Conservation (phyloP, 148 eudicot species). For the Persicaria tinctoria region DNA sequence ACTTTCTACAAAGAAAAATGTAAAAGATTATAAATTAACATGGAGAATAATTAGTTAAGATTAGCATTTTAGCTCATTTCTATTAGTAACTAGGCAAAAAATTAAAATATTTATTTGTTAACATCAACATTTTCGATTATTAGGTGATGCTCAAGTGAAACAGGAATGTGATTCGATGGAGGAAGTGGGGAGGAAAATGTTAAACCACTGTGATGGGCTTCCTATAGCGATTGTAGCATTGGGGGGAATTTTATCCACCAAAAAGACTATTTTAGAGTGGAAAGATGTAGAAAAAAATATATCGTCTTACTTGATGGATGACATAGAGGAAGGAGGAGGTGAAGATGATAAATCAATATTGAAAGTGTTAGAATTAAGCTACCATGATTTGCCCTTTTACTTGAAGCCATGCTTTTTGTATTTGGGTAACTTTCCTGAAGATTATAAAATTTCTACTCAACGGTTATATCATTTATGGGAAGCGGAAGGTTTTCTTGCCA, state of each 20-base stretch:
- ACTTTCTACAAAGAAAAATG: background rate
- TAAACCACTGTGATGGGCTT: conserved; percentile 12
- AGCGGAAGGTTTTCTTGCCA: conserved; percentile 15
- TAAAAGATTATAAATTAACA: too few species aligned
- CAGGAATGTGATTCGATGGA: background rate
- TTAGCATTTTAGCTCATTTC: too few species aligned
- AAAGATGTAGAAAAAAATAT: background rate
- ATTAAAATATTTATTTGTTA: too few species aligned
- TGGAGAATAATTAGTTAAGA: too few species aligned
- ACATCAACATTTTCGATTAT: background rate
- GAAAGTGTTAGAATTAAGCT: conserved; percentile 14
- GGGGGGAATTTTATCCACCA: conserved; percentile 14
- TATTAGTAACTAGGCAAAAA: too few species aligned
- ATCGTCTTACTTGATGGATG: background rate
- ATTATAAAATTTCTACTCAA: background rate
- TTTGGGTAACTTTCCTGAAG: conserved; percentile 18
- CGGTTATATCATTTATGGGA: conserved; percentile 9
- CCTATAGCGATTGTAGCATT: conserved; percentile 13
- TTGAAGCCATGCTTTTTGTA: conserved; percentile 12
- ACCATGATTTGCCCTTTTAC: conserved; percentile 5
- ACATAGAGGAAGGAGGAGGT: background rate
- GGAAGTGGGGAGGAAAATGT: background rate
- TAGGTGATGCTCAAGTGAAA: background rate
- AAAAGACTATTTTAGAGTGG: conserved; percentile 9
- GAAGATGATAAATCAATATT: background rate